Percentiles rank a stretch among this genome's conserved stretches.
These are phyloP conservation scores for Nitzschia sp. DNA, from an alignment of 108 stramenopile genomes.

Conservation along the genomic window DNA sequence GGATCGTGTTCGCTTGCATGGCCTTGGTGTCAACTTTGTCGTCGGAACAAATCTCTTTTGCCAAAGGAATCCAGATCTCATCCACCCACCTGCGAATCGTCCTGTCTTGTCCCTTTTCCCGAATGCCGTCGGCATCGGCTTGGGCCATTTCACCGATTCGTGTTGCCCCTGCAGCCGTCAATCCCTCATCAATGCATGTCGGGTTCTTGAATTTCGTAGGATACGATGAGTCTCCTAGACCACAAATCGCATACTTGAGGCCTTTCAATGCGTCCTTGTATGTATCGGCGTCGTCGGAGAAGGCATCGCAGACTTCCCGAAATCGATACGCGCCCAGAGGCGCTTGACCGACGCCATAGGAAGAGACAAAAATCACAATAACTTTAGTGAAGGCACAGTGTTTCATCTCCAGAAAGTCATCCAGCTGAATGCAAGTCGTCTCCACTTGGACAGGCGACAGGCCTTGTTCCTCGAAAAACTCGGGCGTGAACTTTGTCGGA, in stretches of 20 bases:
- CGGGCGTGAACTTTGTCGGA: conserved; percentile 25
- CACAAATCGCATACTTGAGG: conserved; percentile 48
- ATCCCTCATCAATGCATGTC: conserved; percentile 54
- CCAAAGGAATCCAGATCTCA: conserved; percentile 25
- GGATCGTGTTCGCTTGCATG: conserved; percentile 31
- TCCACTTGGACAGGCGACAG: conserved; percentile 25
- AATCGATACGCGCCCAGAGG: conserved; percentile 77
- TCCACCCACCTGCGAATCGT: conserved; percentile 56
- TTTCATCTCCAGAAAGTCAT: conserved; percentile 83
- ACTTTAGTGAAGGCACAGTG: conserved; percentile 55
- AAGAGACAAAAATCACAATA: conserved; percentile 66
- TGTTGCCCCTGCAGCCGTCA: conserved; percentile 62
- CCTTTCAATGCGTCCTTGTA: conserved; percentile 35
- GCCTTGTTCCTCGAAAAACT: conserved; percentile 11
- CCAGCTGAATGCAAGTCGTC: conserved; percentile 63
- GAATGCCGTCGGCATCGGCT: conserved; percentile 75
- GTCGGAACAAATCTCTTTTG: conserved; percentile 15
- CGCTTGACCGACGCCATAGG: conserved; percentile 87
- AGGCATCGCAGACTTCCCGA: conserved; percentile 70
- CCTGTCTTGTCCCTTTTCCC: conserved; percentile 55
- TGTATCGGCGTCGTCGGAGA: conserved; percentile 20
- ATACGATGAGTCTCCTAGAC: conserved; percentile 70
- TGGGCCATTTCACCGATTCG: conserved; percentile 65
- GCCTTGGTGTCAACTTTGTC: conserved; percentile 10
- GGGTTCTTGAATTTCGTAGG: conserved; percentile 74